A percentile compares a stretch with the other conserved stretches of the same genome.
Evolutionary conservation across 139 green algal genomes (phyloP).

Genomic region (Tetraselmis chui): DNA sequence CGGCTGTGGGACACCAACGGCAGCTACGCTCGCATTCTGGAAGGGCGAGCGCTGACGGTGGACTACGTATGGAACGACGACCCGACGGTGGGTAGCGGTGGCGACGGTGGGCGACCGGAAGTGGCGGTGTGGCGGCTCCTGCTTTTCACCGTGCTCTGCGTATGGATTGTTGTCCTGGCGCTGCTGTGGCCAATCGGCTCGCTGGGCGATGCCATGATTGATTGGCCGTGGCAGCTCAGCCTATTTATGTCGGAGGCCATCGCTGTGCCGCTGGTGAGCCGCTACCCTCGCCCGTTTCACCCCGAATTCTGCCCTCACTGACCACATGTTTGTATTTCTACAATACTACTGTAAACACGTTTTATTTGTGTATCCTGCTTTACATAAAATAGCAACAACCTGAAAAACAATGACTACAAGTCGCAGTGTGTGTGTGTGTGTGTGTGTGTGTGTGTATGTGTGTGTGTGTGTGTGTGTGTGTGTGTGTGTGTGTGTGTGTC

Average conservation of each 20-base stretch:
- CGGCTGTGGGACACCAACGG: not conserved
- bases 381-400: no score
- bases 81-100: not conserved
- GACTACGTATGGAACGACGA: not conserved
- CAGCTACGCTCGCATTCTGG: not conserved
- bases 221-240: not conserved
- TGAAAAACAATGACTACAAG: no score
- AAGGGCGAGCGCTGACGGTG: not conserved
- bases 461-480: no score
- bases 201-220: not conserved
- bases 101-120: not conserved
- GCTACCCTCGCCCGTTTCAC: not conserved
- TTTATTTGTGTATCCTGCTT: no score
- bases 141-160: not conserved
- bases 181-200: not conserved
- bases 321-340: no score
- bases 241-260: not conserved
- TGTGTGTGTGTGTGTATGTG: no score
- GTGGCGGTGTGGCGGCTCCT: not conserved
- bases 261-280: not conserved
- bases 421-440: no score
- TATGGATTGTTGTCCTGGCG: not conserved
- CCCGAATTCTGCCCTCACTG: no score
- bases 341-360: no score
- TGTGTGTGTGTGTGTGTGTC: no score